phyloP scores from a whole-genome alignment of 169 alveolate species.

The Plasmodium vivax region DNA sequence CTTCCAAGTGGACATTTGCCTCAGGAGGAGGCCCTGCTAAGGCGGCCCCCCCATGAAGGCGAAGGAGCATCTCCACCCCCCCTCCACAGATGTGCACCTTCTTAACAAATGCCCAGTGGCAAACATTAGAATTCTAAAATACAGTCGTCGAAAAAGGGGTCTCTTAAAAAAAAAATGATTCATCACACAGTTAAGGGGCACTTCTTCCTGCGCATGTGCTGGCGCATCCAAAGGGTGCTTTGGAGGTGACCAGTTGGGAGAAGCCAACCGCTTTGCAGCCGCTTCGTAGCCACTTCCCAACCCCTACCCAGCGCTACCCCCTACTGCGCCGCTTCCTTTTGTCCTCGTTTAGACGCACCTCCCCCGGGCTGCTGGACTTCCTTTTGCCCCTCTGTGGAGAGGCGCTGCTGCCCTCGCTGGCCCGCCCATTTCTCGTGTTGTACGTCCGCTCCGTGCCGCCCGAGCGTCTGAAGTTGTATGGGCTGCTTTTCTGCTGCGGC shows the following conservation, averaged over 20 bases:
- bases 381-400: slow-evolving; percentile 20
- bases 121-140: no score
- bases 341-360: background rate
- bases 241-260: background rate
- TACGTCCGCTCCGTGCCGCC: background rate
- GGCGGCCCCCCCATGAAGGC: background rate
- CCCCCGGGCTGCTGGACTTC: background rate
- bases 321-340: slow-evolving; percentile 8
- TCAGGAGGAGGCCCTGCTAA: slow-evolving; percentile 5
- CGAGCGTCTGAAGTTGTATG: background rate
- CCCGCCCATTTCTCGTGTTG: background rate
- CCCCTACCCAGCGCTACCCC: background rate
- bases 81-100: background rate
- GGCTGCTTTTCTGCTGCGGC: background rate
- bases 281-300: no score
- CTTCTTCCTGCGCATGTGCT: background rate
- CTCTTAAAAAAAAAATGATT: background rate
- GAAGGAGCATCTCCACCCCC: background rate
- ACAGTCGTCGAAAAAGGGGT: background rate
- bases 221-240: background rate
- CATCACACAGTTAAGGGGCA: background rate
- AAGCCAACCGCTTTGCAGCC: background rate
- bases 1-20: slow-evolving; percentile 37
- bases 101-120: background rate
- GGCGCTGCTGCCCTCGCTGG: background rate